Percentiles rank a stretch among this genome's conserved stretches.
phyloP scores from a whole-genome alignment of 805 yeast species.

The Ogataea dorogensis region DNA sequence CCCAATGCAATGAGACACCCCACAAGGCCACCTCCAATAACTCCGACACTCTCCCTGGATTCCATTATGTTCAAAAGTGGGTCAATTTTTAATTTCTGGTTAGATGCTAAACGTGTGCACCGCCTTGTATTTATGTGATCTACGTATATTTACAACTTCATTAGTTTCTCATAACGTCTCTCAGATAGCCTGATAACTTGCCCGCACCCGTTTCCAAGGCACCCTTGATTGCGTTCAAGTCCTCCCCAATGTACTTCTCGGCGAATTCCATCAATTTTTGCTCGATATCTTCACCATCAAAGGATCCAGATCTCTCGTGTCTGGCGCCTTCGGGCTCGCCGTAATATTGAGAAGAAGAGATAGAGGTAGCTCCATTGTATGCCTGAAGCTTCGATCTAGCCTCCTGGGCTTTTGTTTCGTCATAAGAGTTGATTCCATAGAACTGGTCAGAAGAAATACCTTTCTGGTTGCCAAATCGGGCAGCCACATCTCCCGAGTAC shows the following conservation, averaged over 20 bases:
- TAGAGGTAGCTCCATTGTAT: slow-evolving; percentile 83
- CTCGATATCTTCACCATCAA: slow-evolving; percentile 48
- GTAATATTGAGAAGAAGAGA: slow-evolving; percentile 89
- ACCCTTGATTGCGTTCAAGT: slow-evolving; percentile 82
- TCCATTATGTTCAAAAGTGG: neutral
- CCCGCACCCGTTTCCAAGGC: slow-evolving; percentile 93
- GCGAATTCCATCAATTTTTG: slow-evolving; percentile 57
- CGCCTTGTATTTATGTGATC: slow-evolving; percentile 5
- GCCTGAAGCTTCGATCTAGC: slow-evolving; percentile 78
- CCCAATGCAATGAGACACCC: slow-evolving; percentile 87
- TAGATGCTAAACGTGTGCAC: slow-evolving; percentile 2
- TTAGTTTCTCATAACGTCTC: slow-evolving; percentile 69
- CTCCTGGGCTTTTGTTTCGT: slow-evolving; percentile 72
- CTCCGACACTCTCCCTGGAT: slow-evolving; percentile 42
- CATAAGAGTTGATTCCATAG: slow-evolving; percentile 86
- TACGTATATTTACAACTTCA: slow-evolving; percentile 5
- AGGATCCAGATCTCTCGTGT: slow-evolving; percentile 27
- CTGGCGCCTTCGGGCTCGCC: slow-evolving; percentile 49
- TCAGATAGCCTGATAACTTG: slow-evolving; percentile 76
- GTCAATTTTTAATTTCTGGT: slow-evolving; percentile 5
- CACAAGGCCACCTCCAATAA: slow-evolving; percentile 89
- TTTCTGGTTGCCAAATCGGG: slow-evolving; percentile 83
- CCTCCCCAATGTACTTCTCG: slow-evolving; percentile 73
- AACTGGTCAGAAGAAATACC: slow-evolving; percentile 94
- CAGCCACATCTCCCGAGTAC: slow-evolving; percentile 72